Evolutionary conservation across 2,329 filamentous ascomycete species (phyloP).

Genomic region (Chlorencoelia australis): DNA sequence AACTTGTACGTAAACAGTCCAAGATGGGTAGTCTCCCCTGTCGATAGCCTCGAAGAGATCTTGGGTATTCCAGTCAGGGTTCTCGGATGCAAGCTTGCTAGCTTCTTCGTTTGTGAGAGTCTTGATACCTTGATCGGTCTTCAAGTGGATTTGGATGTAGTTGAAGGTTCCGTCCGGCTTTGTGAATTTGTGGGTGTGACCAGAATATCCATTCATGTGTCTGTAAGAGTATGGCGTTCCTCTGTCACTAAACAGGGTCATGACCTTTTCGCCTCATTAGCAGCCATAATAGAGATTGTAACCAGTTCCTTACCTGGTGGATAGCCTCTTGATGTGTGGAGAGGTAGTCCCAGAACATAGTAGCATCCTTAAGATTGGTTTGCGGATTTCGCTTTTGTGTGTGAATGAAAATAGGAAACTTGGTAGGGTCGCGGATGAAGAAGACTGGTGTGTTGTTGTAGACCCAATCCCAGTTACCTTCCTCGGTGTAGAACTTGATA

Average conservation of each 20-base stretch:
- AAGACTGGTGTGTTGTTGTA: slow-evolving; percentile 71
- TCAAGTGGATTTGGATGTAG: slow-evolving; percentile 56
- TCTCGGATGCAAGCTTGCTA: slow-evolving; percentile 39
- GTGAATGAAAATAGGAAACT: slow-evolving; percentile 68
- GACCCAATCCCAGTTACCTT: slow-evolving; percentile 65
- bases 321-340: slow-evolving; percentile 51
- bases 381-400: slow-evolving; percentile 68
- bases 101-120: slow-evolving; percentile 50
- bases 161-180: slow-evolving; percentile 56
- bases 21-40: slow-evolving; percentile 49
- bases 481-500: slow-evolving; percentile 61
- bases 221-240: slow-evolving; percentile 56
- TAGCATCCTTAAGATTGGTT: slow-evolving; percentile 58
- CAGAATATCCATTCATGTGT: slow-evolving; percentile 58
- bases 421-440: slow-evolving; percentile 64
- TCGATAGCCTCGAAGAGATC: slow-evolving; percentile 56
- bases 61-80: slow-evolving; percentile 53
- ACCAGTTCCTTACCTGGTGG: too few relatives aligned
- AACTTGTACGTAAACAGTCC: slow-evolving; percentile 55
- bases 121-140: slow-evolving; percentile 52
- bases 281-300: too few relatives aligned
- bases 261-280: too few relatives aligned
- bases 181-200: slow-evolving; percentile 57
- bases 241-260: slow-evolving; percentile 56
- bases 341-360: slow-evolving; percentile 37